These are phyloP conservation scores for Strobilomyces dryophilus DNA, from an alignment of 768 basidiomycete genomes.

Conservation along the genomic window DNA sequence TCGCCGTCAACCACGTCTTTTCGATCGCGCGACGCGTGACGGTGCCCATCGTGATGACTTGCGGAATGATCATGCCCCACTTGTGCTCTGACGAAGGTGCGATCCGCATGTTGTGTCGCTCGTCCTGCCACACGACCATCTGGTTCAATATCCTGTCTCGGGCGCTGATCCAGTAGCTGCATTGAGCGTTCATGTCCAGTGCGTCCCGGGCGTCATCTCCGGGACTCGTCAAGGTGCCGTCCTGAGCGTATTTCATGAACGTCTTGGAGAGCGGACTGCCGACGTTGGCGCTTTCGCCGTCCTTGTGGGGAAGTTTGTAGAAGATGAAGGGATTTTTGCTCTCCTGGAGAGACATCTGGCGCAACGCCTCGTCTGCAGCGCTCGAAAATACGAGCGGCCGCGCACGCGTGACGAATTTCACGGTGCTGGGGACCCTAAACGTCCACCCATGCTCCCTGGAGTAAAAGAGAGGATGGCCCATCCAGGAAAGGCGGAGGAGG, in stretches of 20 bases:
- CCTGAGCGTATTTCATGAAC: conserved; percentile 85
- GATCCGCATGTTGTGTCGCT: conserved; percentile 51
- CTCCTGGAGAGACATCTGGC: conserved; percentile 40
- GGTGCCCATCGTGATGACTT: conserved; percentile 98
- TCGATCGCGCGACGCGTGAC: conserved; percentile 97
- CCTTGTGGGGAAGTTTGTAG: conserved; percentile 95
- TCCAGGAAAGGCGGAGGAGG: conserved; percentile 84
- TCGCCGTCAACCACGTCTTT: conserved; percentile 97
- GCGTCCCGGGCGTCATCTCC: conserved; percentile 79
- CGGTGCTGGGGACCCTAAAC: conserved; percentile 63
- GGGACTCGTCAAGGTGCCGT: conserved; percentile 81
- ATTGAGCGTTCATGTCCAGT: conserved; percentile 87
- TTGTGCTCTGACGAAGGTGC: conserved; percentile 36
- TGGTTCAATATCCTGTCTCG: conserved; percentile 90
- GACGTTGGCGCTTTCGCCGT: conserved; percentile 93
- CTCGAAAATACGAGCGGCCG: conserved; percentile 56
- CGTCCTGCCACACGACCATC: conserved; percentile 82
- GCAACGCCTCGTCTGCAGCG: conserved; percentile 54
- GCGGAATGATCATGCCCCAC: conserved; percentile 91
- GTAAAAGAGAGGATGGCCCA: conserved; percentile 77
- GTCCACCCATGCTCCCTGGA: conserved; percentile 90
- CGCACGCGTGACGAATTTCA: conserved; percentile 43
- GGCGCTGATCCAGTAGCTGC: conserved; percentile 97
- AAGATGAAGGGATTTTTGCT: conserved; percentile 51
- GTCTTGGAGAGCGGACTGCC: conserved; percentile 86